Evolutionary conservation across 73 alveolate genomes (phyloP), one percentile per base, ranked within the genome.

Genomic region (Blepharisma stoltei): DNA sequence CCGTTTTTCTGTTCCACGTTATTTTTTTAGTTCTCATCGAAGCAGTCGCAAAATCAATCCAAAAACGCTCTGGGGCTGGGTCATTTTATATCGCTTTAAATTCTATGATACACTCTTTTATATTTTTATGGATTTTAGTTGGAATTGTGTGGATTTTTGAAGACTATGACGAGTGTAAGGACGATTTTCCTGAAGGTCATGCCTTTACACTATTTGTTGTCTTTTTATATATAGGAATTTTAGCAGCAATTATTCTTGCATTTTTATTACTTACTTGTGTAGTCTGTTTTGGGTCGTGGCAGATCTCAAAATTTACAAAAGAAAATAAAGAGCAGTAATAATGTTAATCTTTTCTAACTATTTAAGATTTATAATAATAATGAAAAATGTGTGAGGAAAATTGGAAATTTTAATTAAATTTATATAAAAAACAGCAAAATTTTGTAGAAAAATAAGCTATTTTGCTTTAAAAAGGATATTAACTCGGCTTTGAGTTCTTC

Each of bases 131-230:
- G 73, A 60, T 60, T n/a, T 38, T 60, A 9, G 46, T 60, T 5
- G 73, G 73, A 14, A 25, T 25, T 8, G 73, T 60, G 14, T 60
- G 73, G 73, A 25, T 38, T 60, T 60, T 18, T 38, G 23, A 60
- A 8, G 73, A 60, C 23, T 20, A 8, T 8, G 45, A 25, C 5
- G 73, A n/a, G 5, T 60, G 73, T 38, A 60, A 25, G 23, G 73
- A 60, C 23, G 73, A 60, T 25, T 60, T 60, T 60, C 23, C 14
- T 60, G 73, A 60, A 60, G 73, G 73, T 5, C 23, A 38, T n/a
- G 23, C 23, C 4, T 38, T 60, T 60, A 25, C 73, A 2, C 14
- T 25, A 18, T 8, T 60, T 14, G 45, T 60, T 1, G n/a, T 60
- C 46, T 8, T n/a, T 8, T 8, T 25, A 18, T 60, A 60, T 60